Conservation (phyloP, 192 early-diverging fungal genomes). For the Coemansia sp. region DNA sequence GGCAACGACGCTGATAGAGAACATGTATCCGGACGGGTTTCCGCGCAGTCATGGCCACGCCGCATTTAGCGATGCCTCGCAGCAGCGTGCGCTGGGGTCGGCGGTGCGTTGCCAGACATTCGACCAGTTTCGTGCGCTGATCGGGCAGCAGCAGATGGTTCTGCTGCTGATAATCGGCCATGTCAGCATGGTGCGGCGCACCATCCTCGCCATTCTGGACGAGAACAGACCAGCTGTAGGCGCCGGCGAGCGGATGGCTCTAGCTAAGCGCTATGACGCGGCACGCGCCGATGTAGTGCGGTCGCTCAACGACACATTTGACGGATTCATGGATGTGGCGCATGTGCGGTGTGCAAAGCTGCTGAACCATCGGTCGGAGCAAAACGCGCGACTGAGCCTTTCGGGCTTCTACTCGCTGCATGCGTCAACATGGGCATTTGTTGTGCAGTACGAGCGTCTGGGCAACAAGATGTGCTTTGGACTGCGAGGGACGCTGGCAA, state of each 20-base stretch:
- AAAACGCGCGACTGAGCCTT: slow-evolving; percentile 84
- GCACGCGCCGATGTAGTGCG: slow-evolving; percentile 55
- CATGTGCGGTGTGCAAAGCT: slow-evolving; percentile 88
- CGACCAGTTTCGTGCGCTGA: slow-evolving; percentile 77
- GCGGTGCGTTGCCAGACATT: slow-evolving; percentile 81
- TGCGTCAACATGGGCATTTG: slow-evolving; percentile 79
- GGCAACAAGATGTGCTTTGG: slow-evolving; percentile 90
- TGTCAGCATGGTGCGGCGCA: slow-evolving; percentile 69
- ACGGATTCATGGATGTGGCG: slow-evolving; percentile 80
- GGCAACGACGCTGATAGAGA: slow-evolving; percentile 75
- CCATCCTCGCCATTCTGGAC: slow-evolving; percentile 65
- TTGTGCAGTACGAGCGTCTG: slow-evolving; percentile 72
- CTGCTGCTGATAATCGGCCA: slow-evolving; percentile 75
- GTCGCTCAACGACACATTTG: slow-evolving; percentile 75
- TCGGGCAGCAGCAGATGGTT: slow-evolving; percentile 74
- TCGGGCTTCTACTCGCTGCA: slow-evolving; percentile 87
- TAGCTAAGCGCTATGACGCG: slow-evolving; percentile 18
- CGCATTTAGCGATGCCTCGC: slow-evolving; percentile 30
- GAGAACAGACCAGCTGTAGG: slow-evolving; percentile 51
- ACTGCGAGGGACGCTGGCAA: slow-evolving; percentile 79
- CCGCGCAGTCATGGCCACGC: slow-evolving; percentile 47
- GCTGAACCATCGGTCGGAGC: slow-evolving; percentile 83
- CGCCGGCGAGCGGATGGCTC: neutral
- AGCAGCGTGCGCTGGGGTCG: slow-evolving; percentile 53
- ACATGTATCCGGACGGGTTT: slow-evolving; percentile 57